Percentiles rank a stretch among this genome's conserved stretches.
phyloP scores from a whole-genome alignment of 805 yeast genomes.

The Candida adriatica region DNA sequence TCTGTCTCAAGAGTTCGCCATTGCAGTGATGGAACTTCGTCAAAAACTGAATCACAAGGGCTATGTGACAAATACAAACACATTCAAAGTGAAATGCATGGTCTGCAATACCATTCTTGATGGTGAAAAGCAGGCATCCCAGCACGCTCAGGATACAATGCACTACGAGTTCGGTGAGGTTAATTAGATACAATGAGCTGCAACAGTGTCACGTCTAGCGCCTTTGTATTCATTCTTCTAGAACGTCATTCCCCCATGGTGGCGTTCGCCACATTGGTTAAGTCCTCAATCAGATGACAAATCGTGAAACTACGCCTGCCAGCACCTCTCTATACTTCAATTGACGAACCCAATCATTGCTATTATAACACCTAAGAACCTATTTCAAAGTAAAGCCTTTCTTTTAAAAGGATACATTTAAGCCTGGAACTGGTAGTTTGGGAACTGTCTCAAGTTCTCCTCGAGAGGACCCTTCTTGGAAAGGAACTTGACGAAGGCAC shows the following conservation, averaged over 20 bases:
- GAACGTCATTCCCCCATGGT: no score
- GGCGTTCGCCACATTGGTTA: no score
- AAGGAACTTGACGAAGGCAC: constrained; percentile 99
- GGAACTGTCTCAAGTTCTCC: constrained; percentile 89
- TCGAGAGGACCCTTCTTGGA: constrained; percentile 93
- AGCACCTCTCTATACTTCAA: no score
- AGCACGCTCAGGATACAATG: constrained; percentile 57
- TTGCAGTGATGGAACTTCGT: constrained; percentile 35
- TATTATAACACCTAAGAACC: constrained; percentile 9
- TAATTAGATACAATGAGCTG: not conserved
- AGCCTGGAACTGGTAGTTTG: constrained; percentile 55
- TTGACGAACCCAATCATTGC: constrained; percentile 8
- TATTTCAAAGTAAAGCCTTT: constrained; percentile 1
- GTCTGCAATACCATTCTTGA: constrained; percentile 43
- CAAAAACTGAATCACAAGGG: constrained; percentile 40
- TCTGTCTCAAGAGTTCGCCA: constrained; percentile 29
- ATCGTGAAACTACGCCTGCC: no score
- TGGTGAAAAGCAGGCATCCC: constrained; percentile 60
- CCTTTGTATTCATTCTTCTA: no score
- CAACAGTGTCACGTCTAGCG: no score
- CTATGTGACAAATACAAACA: constrained; percentile 59
- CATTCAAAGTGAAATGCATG: constrained; percentile 50
- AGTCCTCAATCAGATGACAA: not conserved
- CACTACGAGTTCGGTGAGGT: constrained; percentile 55
- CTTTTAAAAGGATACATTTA: constrained; percentile 15